phyloP scores from a whole-genome alignment of 2,329 filamentous ascomycete genomes.

The Sclerotinia subarctica region DNA sequence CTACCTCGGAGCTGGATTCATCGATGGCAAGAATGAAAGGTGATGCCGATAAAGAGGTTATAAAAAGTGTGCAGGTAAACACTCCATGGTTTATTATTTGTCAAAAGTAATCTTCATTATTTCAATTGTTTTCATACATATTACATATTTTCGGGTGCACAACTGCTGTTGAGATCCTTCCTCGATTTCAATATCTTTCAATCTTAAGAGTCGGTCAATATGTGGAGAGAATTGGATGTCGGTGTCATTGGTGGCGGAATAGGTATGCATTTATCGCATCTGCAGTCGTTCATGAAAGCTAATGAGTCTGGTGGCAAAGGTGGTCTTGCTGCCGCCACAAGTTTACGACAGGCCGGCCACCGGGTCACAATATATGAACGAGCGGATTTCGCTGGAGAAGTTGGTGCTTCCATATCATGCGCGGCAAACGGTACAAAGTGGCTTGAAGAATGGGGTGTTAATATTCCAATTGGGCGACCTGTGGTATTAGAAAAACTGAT shows the following conservation, averaged over 20 bases:
- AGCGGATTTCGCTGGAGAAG: conserved; percentile 63
- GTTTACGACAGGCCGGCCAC: conserved; percentile 52
- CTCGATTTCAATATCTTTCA: not conserved
- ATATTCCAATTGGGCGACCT: conserved; percentile 61
- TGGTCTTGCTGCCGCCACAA: conserved; percentile 49
- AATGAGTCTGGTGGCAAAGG: conserved; percentile 35
- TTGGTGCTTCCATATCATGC: conserved; percentile 64
- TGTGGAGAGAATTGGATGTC: conserved; percentile 17
- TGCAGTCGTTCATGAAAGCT: not conserved
- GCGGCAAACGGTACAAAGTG: conserved; percentile 68
- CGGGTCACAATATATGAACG: conserved; percentile 63
- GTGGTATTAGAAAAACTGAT: conserved; percentile 65
- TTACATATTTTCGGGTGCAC: not conserved
- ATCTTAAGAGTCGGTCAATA: not conserved
- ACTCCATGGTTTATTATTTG: not conserved
- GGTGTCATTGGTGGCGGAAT: conserved; percentile 22
- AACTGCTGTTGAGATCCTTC: not conserved
- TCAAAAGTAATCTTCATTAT: not conserved
- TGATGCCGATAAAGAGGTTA: conserved; percentile 1
- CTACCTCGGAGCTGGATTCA: not conserved
- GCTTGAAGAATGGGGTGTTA: conserved; percentile 66
- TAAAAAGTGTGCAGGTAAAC: conserved; percentile 6
- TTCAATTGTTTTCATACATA: not conserved
- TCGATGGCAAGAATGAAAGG: not conserved
- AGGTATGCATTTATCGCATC: not conserved